Conservation (phyloP, 805 yeast genomes). For the Nakazawaea ambrosiae region DNA sequence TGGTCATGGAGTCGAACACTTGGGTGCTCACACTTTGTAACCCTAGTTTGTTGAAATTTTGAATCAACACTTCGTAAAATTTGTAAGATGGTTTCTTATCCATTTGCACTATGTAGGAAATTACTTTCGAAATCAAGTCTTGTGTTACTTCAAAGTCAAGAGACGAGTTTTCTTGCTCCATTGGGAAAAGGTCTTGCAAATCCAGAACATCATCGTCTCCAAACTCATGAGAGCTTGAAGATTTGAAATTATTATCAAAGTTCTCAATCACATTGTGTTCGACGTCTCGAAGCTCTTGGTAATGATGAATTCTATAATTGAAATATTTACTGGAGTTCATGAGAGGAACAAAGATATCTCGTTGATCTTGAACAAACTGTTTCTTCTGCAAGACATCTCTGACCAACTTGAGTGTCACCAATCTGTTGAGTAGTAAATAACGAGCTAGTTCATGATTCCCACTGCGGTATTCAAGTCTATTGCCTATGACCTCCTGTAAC, state of each 20-base stretch:
- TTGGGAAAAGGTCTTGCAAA: no score
- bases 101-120: not conserved
- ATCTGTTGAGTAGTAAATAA: conserved; percentile 1
- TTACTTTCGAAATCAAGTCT: not conserved
- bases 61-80: not conserved
- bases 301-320: not conserved
- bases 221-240: not conserved
- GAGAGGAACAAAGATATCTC: not conserved
- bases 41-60: conserved; percentile 5
- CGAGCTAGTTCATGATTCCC: not conserved
- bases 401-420: not conserved
- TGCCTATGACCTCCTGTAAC: not conserved
- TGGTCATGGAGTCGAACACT: conserved; percentile 1
- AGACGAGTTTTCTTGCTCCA: not conserved
- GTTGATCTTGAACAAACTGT: not conserved
- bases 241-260: not conserved
- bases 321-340: conserved; percentile 4
- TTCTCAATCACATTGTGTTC: conserved; percentile 1
- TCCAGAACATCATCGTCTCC: not conserved
- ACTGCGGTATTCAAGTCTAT: conserved; percentile 3
- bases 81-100: conserved; percentile 2
- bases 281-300: not conserved
- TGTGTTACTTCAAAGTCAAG: conserved; percentile 4
- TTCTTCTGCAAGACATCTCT: not conserved
- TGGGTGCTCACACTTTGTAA: conserved; percentile 1